A percentile compares a stretch with the other conserved stretches of the same genome.
phyloP scores from a whole-genome alignment of 1,284 basidiomycete species.

The Waitea zeae region DNA sequence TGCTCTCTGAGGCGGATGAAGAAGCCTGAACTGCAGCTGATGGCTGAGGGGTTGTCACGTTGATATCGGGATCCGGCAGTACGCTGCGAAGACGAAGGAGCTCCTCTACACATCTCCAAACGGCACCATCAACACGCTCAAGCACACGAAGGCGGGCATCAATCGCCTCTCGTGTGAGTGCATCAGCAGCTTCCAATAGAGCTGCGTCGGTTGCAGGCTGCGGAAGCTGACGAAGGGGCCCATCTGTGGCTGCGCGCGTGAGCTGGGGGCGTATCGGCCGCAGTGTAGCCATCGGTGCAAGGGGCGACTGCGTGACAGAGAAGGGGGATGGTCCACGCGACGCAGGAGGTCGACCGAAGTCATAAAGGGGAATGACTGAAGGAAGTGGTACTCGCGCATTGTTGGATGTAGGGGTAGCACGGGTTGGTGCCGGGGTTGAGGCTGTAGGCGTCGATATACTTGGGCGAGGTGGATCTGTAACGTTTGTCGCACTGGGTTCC shows the following conservation, averaged over 20 bases:
- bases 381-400: too few relatives aligned
- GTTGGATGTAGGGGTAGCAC: too few relatives aligned
- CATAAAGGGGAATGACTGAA: constrained; percentile 40
- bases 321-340: not conserved
- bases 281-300: constrained; percentile 2
- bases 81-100: constrained; percentile 56
- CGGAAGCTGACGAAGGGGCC: constrained; percentile 21
- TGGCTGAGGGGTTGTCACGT: too few relatives aligned
- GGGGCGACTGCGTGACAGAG: constrained; percentile 2
- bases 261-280: constrained; percentile 3
- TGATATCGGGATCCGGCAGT: too few relatives aligned
- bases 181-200: constrained; percentile 39
- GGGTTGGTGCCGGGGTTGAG: too few relatives aligned
- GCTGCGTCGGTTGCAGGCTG: constrained; percentile 39
- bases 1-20: too few relatives aligned
- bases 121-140: constrained; percentile 51
- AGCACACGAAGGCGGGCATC: constrained; percentile 67
- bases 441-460: too few relatives aligned
- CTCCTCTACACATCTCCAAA: constrained; percentile 61
- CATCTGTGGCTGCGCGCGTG: not conserved
- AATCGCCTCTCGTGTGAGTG: constrained; percentile 57
- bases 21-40: too few relatives aligned
- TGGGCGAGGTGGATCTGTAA: too few relatives aligned
- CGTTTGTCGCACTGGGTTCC: too few relatives aligned
- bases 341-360: constrained; percentile 11